phyloP scores from a whole-genome alignment of 106 monocot genomes.

The Allium sativum region DNA sequence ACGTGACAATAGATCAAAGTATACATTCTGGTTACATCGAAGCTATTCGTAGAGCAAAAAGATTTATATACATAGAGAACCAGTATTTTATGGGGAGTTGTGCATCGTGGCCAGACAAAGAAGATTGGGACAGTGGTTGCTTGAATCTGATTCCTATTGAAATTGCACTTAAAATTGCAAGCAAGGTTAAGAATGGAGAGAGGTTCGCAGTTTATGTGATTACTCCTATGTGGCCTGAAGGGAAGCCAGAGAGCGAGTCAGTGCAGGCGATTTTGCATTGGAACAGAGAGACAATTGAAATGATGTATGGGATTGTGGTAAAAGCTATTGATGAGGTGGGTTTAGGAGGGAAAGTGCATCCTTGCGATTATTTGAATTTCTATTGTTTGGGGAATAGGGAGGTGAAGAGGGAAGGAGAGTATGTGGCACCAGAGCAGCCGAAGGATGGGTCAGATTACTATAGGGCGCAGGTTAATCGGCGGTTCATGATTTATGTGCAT shows the following conservation, averaged over 20 bases:
- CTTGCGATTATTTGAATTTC: constrained; percentile 52
- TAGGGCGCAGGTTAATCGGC: constrained; percentile 39
- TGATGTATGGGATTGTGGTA: constrained; percentile 46
- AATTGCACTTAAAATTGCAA: constrained; percentile 56
- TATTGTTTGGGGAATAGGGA: constrained; percentile 44
- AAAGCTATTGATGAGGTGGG: constrained; percentile 35
- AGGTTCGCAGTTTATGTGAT: constrained; percentile 52
- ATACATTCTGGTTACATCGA: constrained; percentile 58
- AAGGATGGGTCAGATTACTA: constrained; percentile 35
- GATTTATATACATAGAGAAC: constrained; percentile 84
- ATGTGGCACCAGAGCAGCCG: constrained; percentile 31
- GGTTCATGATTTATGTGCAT: constrained; percentile 62
- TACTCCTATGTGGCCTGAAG: constrained; percentile 72
- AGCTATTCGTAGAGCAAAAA: constrained; percentile 54
- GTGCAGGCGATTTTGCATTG: constrained; percentile 62
- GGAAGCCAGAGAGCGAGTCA: constrained; percentile 33
- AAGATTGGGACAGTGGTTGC: constrained; percentile 35
- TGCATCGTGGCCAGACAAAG: constrained; percentile 39
- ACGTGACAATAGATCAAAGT: constrained; percentile 45
- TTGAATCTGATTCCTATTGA: constrained; percentile 56
- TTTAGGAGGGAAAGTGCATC: constrained; percentile 29
- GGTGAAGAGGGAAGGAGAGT: constrained; percentile 22
- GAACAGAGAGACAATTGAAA: constrained; percentile 44
- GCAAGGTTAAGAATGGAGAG: constrained; percentile 45
- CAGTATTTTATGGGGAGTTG: constrained; percentile 87